Percentiles rank a stretch among this genome's conserved stretches.
phyloP scores from a whole-genome alignment of 257 asterid species.

The Nicotiana knightiana region DNA sequence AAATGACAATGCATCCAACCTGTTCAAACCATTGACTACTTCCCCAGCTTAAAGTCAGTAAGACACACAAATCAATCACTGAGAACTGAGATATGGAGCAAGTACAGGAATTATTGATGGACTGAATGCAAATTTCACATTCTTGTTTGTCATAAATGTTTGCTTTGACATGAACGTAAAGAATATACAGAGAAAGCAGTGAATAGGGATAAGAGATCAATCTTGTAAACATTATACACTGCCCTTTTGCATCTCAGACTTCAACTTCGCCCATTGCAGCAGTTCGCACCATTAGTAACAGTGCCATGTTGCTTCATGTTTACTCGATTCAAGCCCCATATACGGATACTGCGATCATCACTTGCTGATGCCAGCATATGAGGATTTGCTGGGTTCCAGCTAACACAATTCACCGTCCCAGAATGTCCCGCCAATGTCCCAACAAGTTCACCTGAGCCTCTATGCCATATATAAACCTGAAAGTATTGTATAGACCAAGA shows the following conservation, averaged over 20 bases:
- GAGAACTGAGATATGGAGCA: not conserved
- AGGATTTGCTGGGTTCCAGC: slow-evolving; percentile 85
- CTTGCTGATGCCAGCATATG: slow-evolving; percentile 91
- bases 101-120: slow-evolving; percentile 27
- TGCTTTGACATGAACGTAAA: slow-evolving; percentile 34
- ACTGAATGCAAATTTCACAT: slow-evolving; percentile 45
- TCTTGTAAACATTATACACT: not conserved
- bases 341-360: slow-evolving; percentile 75
- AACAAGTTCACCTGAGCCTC: slow-evolving; percentile 58
- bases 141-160: slow-evolving; percentile 29
- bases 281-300: slow-evolving; percentile 55
- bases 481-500: not conserved
- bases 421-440: slow-evolving; percentile 60
- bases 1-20: not conserved
- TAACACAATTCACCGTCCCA: slow-evolving; percentile 78
- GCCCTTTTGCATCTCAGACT: slow-evolving; percentile 21
- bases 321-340: slow-evolving; percentile 75
- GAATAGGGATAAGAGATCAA: slow-evolving; percentile 19
- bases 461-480: slow-evolving; percentile 86
- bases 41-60: not conserved
- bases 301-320: slow-evolving; percentile 26
- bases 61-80: not conserved
- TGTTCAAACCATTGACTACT: not conserved
- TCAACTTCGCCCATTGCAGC: slow-evolving; percentile 64
- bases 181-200: slow-evolving; percentile 52